Evolutionary conservation across 2,329 filamentous ascomycete species (phyloP), one percentile per base, ranked within the genome.

Genomic region (Bipolaris cookei): DNA sequence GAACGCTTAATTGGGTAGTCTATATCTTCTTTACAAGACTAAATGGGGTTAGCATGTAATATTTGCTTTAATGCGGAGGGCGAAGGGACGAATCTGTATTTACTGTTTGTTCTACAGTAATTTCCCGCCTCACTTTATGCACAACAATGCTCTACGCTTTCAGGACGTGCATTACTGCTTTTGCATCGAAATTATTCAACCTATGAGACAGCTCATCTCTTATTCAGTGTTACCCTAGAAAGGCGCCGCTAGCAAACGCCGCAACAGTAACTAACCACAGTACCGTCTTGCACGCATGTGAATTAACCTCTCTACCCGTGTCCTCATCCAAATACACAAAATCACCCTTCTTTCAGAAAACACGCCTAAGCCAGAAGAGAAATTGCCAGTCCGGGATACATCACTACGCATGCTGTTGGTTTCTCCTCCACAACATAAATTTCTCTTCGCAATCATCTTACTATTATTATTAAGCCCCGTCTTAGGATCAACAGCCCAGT

Each of bases 341-440:
- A 41, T 82, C 79, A 1, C 59, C 55, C 65, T 68, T 76, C 1
- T 68, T 67, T 38, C 79, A 72, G 51, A 82, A 83, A 1, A 84
- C 62, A 51, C 79, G 83, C 13, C 82, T 66, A 16, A 77, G 51
- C 80, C 81, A 84, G 56, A 78, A 83, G 49, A 74, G 70, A 53
- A 77, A 83, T 64, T 83, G 81, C 75, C 78, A 83, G 45, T 83
- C 80, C 0, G 82, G 82, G 82, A 60, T 82, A 84, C 76, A 84
- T 81, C 63, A 80, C 59, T 61, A n/a, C 3, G 10, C 3, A 47
- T 14, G 2, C 8, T 7, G 18, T 60, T 34, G 57, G 49, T n/a
- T n/a, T n/a, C n/a, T n/a, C n/a, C 6, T 20, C 16, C 3, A 39
- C 8, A 7, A 6, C 37, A 11, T 7, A 20, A 20, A 20, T 10